A percentile compares a stretch with the other conserved stretches of the same genome.
Conservation (phyloP, 2,329 filamentous ascomycete species). For the Coniochaeta prunicola region DNA sequence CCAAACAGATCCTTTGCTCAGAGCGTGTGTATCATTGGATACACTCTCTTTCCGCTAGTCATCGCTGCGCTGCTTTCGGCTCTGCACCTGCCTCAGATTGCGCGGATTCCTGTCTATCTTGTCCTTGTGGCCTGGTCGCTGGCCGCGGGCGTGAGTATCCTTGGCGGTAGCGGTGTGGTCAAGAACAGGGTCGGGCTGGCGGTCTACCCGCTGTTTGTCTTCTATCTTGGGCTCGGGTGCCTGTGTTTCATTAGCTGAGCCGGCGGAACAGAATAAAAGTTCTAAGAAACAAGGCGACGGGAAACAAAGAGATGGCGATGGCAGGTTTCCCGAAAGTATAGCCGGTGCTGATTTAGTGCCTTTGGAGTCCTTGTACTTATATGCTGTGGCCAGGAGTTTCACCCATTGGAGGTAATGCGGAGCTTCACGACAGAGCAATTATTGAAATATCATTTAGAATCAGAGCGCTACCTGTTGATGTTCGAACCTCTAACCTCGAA, state of each 20-base stretch:
- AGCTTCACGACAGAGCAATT: neutral
- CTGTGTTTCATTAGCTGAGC: constrained; percentile 91
- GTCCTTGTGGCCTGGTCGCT: constrained; percentile 87
- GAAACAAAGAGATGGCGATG: neutral
- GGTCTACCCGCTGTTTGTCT: constrained; percentile 90
- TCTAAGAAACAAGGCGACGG: neutral
- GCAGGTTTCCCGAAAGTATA: neutral
- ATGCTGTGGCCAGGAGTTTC: neutral
- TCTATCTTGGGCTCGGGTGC: constrained; percentile 88
- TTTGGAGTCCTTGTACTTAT: neutral
- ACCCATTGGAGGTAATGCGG: neutral
- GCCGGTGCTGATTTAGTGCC: neutral
- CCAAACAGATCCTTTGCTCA: constrained; percentile 89
- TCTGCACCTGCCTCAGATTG: constrained; percentile 68
- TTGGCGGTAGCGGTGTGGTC: constrained; percentile 91
- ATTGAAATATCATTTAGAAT: neutral
- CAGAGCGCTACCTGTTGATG: neutral
- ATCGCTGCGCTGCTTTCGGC: constrained; percentile 88
- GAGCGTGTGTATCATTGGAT: constrained; percentile 95
- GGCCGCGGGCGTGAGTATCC: constrained; percentile 89
- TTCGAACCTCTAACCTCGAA: neutral
- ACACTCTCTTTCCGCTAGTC: constrained; percentile 94
- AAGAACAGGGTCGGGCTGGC: constrained; percentile 91
- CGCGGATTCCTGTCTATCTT: constrained; percentile 83
- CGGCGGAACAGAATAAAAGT: neutral